These are phyloP conservation scores for Candida sakaeoensis DNA, from an alignment of 805 yeast species.

Conservation along the genomic window DNA sequence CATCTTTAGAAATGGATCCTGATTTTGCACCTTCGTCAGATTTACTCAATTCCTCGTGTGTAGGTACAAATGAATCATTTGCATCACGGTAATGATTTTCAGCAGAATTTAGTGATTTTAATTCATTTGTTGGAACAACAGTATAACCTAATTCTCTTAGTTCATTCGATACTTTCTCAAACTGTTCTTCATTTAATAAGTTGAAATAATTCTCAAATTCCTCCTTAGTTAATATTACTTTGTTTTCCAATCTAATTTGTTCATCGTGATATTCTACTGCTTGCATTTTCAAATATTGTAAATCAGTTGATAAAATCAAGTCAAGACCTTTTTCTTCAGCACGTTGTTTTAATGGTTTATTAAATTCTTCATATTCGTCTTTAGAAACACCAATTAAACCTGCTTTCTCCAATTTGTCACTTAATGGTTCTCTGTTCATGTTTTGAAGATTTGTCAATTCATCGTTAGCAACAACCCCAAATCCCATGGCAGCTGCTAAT, in stretches of 20 bases:
- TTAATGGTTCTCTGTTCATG: slow-evolving; percentile 12
- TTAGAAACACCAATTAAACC: slow-evolving; percentile 16
- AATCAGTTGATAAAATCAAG: slow-evolving; percentile 13
- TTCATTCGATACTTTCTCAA: slow-evolving; percentile 5
- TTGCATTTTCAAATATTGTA: slow-evolving; percentile 10
- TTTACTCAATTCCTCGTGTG: slow-evolving; percentile 22
- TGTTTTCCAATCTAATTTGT: slow-evolving; percentile 11
- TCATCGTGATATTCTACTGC: slow-evolving; percentile 13
- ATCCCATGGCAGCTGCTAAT: slow-evolving; percentile 26
- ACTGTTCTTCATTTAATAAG: slow-evolving; percentile 1
- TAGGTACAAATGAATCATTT: slow-evolving; percentile 25
- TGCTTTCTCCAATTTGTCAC: slow-evolving; percentile 15
- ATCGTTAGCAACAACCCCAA: slow-evolving; percentile 15
- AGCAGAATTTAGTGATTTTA: slow-evolving; percentile 8
- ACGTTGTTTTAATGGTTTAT: slow-evolving; percentile 7
- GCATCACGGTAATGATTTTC: slow-evolving; percentile 18
- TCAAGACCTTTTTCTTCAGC: slow-evolving; percentile 9
- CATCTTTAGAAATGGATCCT: slow-evolving; percentile 14
- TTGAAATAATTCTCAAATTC: not conserved
- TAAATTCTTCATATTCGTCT: slow-evolving; percentile 15
- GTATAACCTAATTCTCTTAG: slow-evolving; percentile 39
- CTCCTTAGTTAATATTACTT: slow-evolving; percentile 2
- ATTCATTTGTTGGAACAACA: slow-evolving; percentile 12
- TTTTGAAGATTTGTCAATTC: slow-evolving; percentile 17
- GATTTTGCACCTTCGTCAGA: slow-evolving; percentile 25